Base-by-base conservation (phyloP, 164 flowering plant genomes). In the Buxus sempervirens region DNA sequence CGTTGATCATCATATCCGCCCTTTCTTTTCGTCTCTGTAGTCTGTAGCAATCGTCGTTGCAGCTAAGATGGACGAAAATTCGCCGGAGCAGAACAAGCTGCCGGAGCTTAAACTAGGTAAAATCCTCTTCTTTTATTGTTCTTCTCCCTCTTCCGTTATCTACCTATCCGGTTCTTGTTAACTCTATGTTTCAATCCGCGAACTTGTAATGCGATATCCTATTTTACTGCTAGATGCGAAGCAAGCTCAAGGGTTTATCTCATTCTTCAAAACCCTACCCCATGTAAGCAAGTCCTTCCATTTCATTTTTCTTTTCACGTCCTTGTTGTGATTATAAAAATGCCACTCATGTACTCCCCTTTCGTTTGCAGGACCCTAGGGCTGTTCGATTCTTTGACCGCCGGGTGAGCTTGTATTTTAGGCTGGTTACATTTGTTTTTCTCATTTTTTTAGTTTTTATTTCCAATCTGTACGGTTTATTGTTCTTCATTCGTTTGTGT, bases 191-290 rank as follows among this genome's bases (percentile, higher is more conserved):
- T 71, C 16, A 36, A 0, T 59, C n/a, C 24, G 12, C 20, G 20
- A 58, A 20, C 4, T 60, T 2, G 22, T n/a, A 23, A 48, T 5
- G 54, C 0, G 27, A 54, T 51, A 41, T 32, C 56, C 58, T 51
- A 66, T 36, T 0, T 63, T 32, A 55, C 67, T 70, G 56, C 62
- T 32, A 94, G 99, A 95, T 82, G 92, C 93, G 12, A 93, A 82
- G 78, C 99, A 95, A 82, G 95, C 98, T 64, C 99, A 87, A 80
- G 98, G 99, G 81, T 95, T 95, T 79, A 88, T 92, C 38, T 82
- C 96, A 20, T 90, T 92, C 82, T 90, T 86, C 86, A 90, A 87
- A 84, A 84, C 85, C 82, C 86, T 95, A 68, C 90, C 96, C 63
- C 63, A 69, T 61, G 98, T 95, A 79, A 81, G 83, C 69, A 27